Evolutionary conservation across 257 asterid genomes (phyloP).

Genomic region (Thymus mandschuricus): DNA sequence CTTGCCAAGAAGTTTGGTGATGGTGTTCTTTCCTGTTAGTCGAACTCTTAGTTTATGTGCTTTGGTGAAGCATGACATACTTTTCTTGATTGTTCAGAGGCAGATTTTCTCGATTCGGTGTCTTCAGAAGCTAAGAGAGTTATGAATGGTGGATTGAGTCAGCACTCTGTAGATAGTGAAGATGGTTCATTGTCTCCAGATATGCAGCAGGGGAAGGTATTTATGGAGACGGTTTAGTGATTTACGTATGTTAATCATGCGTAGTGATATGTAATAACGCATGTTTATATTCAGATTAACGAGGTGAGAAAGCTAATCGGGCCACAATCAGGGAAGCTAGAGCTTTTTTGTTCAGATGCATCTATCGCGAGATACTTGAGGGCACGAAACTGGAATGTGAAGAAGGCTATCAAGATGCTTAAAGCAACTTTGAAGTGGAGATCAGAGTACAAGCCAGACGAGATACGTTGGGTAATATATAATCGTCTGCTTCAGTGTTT

Average conservation of each 20-base stretch:
- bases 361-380: constrained; percentile 68
- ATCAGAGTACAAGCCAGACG: constrained; percentile 74
- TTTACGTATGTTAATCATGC: background rate
- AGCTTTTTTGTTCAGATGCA: constrained; percentile 70
- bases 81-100: constrained; percentile 4
- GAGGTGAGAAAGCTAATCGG: constrained; percentile 77
- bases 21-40: constrained; percentile 11
- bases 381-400: constrained; percentile 84
- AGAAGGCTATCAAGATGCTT: constrained; percentile 88
- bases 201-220: constrained; percentile 62
- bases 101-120: background rate
- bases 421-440: constrained; percentile 84
- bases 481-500: background rate
- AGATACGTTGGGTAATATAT: constrained; percentile 69
- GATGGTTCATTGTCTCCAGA: constrained; percentile 50
- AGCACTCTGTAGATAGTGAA: constrained; percentile 39
- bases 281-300: constrained; percentile 48
- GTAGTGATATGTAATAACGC: background rate
- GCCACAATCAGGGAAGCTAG: constrained; percentile 64
- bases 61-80: background rate
- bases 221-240: background rate
- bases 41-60: background rate
- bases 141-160: constrained; percentile 51
- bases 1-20: constrained; percentile 1
- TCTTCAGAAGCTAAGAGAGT: constrained; percentile 28